These are phyloP conservation scores for Moniliophthora roreri DNA, from an alignment of 1,284 basidiomycete species.

Conservation along the genomic window DNA sequence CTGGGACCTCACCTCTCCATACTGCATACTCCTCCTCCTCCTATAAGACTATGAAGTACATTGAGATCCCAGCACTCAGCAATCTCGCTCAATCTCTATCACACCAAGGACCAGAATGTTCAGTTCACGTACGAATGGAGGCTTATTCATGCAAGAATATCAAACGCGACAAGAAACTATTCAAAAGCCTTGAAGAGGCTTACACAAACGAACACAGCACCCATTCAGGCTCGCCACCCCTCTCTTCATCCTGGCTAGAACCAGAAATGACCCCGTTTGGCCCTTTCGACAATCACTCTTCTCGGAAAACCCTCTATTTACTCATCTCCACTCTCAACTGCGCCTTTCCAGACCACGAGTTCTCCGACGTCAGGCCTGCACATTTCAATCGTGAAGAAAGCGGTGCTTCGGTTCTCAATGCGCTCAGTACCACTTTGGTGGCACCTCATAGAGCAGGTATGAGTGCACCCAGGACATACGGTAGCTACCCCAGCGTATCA, in stretches of 20 bases:
- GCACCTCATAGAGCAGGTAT: slow-evolving; percentile 64
- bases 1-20: too few relatives aligned
- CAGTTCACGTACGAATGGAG: slow-evolving; percentile 91
- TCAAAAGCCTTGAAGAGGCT: slow-evolving; percentile 86
- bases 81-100: slow-evolving; percentile 82
- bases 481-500: slow-evolving; percentile 75
- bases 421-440: slow-evolving; percentile 77
- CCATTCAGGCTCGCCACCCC: slow-evolving; percentile 53
- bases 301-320: slow-evolving; percentile 88
- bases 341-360: slow-evolving; percentile 97
- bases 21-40: slow-evolving; percentile 7
- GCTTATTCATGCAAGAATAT: slow-evolving; percentile 98
- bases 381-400: slow-evolving; percentile 88
- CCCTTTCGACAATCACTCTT: slow-evolving; percentile 71
- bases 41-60: slow-evolving; percentile 82
- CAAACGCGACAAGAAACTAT: slow-evolving; percentile 95
- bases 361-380: slow-evolving; percentile 88
- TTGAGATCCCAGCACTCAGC: slow-evolving; percentile 81
- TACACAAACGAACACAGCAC: slow-evolving; percentile 74
- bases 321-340: slow-evolving; percentile 97
- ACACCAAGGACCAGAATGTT: slow-evolving; percentile 86
- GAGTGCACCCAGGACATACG: slow-evolving; percentile 73
- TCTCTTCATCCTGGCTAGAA: slow-evolving; percentile 66
- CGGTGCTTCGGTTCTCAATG: slow-evolving; percentile 75
- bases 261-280: slow-evolving; percentile 79